A percentile compares a stretch with the other conserved stretches of the same genome.
These are phyloP conservation scores for Artomyces pyxidatus DNA, from an alignment of 768 basidiomycete species.

Conservation along the genomic window DNA sequence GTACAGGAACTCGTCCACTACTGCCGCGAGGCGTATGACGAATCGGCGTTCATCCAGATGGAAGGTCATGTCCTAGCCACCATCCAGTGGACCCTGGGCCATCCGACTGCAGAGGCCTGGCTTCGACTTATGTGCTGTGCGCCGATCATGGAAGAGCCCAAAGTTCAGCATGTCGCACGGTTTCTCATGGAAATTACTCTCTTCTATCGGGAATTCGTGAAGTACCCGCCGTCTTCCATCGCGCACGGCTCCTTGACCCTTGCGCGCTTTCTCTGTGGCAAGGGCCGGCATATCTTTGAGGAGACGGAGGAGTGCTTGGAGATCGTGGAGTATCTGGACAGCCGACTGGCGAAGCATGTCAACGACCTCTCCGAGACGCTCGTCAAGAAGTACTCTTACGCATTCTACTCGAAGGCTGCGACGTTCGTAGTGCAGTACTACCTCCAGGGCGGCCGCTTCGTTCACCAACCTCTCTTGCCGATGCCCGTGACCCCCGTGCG, in stretches of 20 bases:
- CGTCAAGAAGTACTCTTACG: constrained; percentile 96
- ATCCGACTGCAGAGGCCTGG: constrained; percentile 98
- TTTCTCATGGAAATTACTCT: constrained; percentile 99
- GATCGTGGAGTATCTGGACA: constrained; percentile 81
- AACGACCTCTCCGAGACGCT: constrained; percentile 93
- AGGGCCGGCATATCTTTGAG: constrained; percentile 68
- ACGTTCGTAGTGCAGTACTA: constrained; percentile 92
- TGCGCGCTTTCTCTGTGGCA: constrained; percentile 81
- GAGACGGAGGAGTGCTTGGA: constrained; percentile 80
- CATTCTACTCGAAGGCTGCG: constrained; percentile 94
- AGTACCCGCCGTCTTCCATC: constrained; percentile 76
- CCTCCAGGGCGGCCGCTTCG: constrained; percentile 76
- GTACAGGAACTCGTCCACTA: constrained; percentile 91
- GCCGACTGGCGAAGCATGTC: constrained; percentile 77
- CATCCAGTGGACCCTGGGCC: constrained; percentile 93
- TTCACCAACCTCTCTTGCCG: constrained; percentile 35
- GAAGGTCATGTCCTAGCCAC: constrained; percentile 95
- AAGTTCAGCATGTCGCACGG: constrained; percentile 91
- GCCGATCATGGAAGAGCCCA: constrained; percentile 70
- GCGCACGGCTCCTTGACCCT: constrained; percentile 86
- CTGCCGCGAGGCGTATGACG: constrained; percentile 95
- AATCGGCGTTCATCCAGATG: constrained; percentile 98
- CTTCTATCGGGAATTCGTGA: constrained; percentile 93
- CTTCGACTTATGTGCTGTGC: constrained; percentile 76
- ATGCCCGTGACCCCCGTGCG: constrained; percentile 65